Percentiles rank a stretch among this genome's conserved stretches.
Evolutionary conservation across 805 yeast genomes (phyloP).

Genomic region (Saturnispora ahearnii): DNA sequence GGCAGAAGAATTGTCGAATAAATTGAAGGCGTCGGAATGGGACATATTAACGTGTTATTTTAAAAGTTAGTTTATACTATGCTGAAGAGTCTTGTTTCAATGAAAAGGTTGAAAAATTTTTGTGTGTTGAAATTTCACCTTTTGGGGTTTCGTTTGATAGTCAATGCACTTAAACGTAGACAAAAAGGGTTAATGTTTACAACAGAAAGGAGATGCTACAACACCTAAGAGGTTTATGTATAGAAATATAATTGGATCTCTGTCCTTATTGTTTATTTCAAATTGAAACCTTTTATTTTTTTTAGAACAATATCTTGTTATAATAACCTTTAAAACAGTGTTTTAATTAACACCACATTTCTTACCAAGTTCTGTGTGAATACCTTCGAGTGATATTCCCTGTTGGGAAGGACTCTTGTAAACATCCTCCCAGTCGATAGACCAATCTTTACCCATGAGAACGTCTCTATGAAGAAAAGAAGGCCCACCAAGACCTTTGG

Average conservation of each 20-base stretch:
- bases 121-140: neutral
- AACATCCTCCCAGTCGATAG: slow-evolving; percentile 90
- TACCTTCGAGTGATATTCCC: neutral
- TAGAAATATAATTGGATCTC: no score
- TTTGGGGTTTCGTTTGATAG: neutral
- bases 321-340: slow-evolving; percentile 30
- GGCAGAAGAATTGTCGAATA: neutral
- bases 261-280: neutral
- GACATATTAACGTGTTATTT: neutral
- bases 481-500: slow-evolving; percentile 50
- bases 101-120: neutral
- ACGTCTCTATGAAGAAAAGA: slow-evolving; percentile 52
- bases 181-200: neutral
- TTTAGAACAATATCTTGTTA: neutral
- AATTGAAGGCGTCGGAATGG: neutral
- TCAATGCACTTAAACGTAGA: neutral
- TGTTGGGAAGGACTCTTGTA: slow-evolving; percentile 28
- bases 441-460: slow-evolving; percentile 63
- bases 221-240: no score
- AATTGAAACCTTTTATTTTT: neutral
- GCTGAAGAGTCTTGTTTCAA: neutral
- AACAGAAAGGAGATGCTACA: neutral
- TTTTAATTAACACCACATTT: neutral
- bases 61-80: neutral
- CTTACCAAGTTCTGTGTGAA: neutral